These are phyloP conservation scores for Nakazawaea holstii DNA, from an alignment of 805 yeast species.

Conservation along the genomic window DNA sequence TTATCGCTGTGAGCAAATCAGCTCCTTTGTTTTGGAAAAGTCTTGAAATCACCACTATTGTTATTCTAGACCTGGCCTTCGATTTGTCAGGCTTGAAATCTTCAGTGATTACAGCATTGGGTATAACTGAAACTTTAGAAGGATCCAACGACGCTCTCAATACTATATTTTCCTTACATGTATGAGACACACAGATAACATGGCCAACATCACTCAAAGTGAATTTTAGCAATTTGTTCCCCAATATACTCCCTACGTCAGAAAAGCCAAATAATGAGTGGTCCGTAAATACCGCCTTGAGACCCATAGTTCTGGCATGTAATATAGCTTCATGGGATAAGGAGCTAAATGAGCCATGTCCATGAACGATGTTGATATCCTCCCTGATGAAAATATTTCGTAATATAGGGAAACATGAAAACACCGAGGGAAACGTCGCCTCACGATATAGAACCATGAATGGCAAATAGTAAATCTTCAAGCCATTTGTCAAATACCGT, in stretches of 20 bases:
- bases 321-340: slow-evolving; percentile 85
- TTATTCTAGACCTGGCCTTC: slow-evolving; percentile 35
- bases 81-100: slow-evolving; percentile 59
- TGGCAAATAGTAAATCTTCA: slow-evolving; percentile 91
- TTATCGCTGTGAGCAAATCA: slow-evolving; percentile 75
- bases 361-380: slow-evolving; percentile 82
- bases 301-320: slow-evolving; percentile 92
- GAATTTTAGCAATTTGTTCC: slow-evolving; percentile 81
- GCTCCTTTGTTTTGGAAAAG: slow-evolving; percentile 96
- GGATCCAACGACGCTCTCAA: slow-evolving; percentile 83
- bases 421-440: slow-evolving; percentile 84
- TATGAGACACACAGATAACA: slow-evolving; percentile 93
- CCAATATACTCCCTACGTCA: slow-evolving; percentile 74
- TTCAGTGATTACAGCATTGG: slow-evolving; percentile 86
- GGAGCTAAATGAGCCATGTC: slow-evolving; percentile 87
- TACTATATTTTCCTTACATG: slow-evolving; percentile 94
- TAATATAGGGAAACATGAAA: slow-evolving; percentile 78
- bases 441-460: slow-evolving; percentile 74
- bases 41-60: slow-evolving; percentile 87
- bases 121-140: slow-evolving; percentile 76
- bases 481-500: slow-evolving; percentile 78
- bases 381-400: slow-evolving; percentile 86
- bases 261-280: slow-evolving; percentile 95
- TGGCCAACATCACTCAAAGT: slow-evolving; percentile 84
- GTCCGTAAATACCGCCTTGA: slow-evolving; percentile 88